Percentiles rank a stretch among this genome's conserved stretches.
These are phyloP conservation scores for Cyclanthera cordifolia DNA, from an alignment of 306 rosid species.

Conservation along the genomic window DNA sequence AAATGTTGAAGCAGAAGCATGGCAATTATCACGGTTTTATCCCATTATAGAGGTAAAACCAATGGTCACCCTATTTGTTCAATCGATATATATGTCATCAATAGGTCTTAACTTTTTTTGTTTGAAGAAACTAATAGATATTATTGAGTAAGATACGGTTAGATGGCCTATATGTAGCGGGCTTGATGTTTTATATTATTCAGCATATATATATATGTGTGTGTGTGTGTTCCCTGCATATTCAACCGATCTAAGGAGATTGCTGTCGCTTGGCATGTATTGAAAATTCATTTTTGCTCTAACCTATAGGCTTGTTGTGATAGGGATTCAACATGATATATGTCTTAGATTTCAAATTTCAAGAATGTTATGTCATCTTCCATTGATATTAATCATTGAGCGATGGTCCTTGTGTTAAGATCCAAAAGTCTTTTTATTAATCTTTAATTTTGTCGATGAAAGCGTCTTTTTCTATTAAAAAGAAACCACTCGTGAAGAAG, in stretches of 20 bases:
- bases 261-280: background rate
- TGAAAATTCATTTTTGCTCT: background rate
- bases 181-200: background rate
- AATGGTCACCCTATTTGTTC: conserved; percentile 4
- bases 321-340: background rate
- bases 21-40: conserved; percentile 89
- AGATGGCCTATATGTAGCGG: background rate
- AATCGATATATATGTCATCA: background rate
- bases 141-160: background rate
- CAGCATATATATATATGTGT: background rate
- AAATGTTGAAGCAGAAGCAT: conserved; percentile 54
- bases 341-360: background rate
- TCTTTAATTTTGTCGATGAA: background rate
- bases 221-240: no score
- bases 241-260: no score
- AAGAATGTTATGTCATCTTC: background rate
- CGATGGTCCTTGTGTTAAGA: background rate
- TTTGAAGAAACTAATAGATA: no score
- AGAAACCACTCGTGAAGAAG: background rate
- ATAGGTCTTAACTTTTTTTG: background rate
- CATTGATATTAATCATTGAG: background rate
- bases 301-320: background rate
- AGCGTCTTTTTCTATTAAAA: background rate
- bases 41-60: conserved; percentile 77
- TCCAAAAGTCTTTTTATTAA: background rate